These are phyloP conservation scores for Arbutus unedo DNA, from an alignment of 148 eudicot genomes.

Conservation along the genomic window DNA sequence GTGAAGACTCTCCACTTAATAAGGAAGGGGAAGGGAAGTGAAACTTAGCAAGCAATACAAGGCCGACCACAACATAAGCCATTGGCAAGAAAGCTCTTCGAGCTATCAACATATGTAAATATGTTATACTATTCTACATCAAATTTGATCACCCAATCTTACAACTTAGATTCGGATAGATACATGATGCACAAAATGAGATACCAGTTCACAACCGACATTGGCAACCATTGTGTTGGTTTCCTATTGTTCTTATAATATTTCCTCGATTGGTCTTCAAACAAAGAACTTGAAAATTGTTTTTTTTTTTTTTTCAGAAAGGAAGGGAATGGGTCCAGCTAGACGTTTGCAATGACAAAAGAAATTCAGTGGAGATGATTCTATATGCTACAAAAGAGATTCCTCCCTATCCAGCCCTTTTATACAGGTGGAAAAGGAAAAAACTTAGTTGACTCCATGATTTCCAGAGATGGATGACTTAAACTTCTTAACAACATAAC, in stretches of 20 bases:
- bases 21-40: not conserved
- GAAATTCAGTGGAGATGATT: not conserved
- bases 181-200: not conserved
- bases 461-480: not conserved
- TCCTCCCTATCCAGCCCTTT: not conserved
- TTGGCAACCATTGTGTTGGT: not conserved
- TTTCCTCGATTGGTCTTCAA: not conserved
- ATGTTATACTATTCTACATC: not conserved
- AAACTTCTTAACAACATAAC: not conserved
- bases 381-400: not conserved
- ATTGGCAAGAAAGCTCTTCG: not conserved
- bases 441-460: not conserved
- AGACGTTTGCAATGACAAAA: not conserved
- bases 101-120: not conserved
- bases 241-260: not conserved
- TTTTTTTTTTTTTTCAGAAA: not conserved
- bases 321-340: not conserved
- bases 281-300: not conserved
- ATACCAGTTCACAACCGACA: not conserved
- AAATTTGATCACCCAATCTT: not conserved
- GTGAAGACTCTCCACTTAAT: not conserved
- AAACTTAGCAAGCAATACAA: not conserved
- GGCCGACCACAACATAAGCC: not conserved
- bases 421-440: not conserved
- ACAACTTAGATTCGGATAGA: not conserved